Conservation (phyloP, 805 yeast genomes). For the Isabelozyma heimii region DNA sequence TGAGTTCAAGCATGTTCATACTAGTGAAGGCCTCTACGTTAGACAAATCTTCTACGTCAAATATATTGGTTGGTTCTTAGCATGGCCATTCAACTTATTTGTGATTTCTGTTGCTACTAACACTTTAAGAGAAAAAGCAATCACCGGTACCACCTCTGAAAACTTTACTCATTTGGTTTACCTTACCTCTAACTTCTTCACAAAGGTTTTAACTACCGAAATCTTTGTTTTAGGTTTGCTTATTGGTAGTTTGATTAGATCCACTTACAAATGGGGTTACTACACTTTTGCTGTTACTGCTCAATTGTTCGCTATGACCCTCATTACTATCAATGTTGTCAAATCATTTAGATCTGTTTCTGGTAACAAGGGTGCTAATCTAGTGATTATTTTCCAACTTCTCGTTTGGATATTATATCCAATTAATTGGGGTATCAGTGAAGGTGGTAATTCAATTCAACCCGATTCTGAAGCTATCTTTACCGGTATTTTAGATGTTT, state of each 20-base stretch:
- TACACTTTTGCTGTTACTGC: conserved; percentile 52
- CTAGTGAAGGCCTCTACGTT: conserved; percentile 18
- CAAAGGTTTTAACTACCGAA: conserved; percentile 44
- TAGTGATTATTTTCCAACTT: conserved; percentile 27
- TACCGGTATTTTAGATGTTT: conserved; percentile 56
- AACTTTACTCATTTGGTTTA: conserved; percentile 26
- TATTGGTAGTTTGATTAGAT: conserved; percentile 52
- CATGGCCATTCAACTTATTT: conserved; percentile 44
- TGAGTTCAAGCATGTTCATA: conserved; percentile 49
- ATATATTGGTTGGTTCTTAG: conserved; percentile 56
- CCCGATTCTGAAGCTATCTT: conserved; percentile 59
- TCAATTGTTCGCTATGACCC: conserved; percentile 38
- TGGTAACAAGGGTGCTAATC: conserved; percentile 7
- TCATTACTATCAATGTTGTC: conserved; percentile 15
- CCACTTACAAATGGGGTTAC: conserved; percentile 70
- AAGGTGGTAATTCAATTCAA: conserved; percentile 61
- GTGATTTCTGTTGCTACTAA: conserved; percentile 28
- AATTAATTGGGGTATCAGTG: conserved; percentile 51
- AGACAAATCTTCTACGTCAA: conserved; percentile 59
- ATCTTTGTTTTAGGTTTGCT: conserved; percentile 52
- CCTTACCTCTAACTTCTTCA: conserved; percentile 33
- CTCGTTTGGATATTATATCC: conserved; percentile 50
- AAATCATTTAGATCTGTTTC: conserved; percentile 2
- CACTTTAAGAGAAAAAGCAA: conserved; percentile 28
- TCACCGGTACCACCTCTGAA: conserved; percentile 25